Conservation (phyloP, 2,329 filamentous ascomycete genomes). For the Talaromyces albobiverticillius region DNA sequence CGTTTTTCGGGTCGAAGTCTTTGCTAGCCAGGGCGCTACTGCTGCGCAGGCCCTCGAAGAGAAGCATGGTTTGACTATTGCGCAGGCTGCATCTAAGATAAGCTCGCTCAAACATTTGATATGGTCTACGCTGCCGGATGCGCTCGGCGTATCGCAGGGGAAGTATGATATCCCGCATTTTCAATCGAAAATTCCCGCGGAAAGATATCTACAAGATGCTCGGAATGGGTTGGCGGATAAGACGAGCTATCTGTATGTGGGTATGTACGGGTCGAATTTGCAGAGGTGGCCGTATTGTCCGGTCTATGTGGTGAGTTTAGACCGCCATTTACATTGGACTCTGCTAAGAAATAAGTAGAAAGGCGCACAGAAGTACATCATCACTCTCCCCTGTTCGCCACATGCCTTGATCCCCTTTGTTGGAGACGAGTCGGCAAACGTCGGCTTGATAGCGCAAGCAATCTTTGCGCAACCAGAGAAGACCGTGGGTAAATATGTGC, state of each 20-base stretch:
- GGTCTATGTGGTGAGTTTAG: neutral
- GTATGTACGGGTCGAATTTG: neutral
- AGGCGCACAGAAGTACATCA: neutral
- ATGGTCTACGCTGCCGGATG: conserved; percentile 5
- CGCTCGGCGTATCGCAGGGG: neutral
- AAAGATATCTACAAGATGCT: neutral
- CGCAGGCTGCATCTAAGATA: conserved; percentile 1
- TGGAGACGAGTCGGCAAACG: neutral
- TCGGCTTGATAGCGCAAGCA: neutral
- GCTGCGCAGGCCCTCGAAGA: neutral
- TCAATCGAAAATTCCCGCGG: conserved; percentile 1
- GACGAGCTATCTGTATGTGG: conserved; percentile 2
- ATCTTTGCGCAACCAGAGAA: neutral
- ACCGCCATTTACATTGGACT: too few relatives aligned
- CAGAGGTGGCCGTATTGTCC: neutral
- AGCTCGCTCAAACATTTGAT: neutral
- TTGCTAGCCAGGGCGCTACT: neutral
- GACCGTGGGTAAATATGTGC: neutral
- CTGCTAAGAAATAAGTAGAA: neutral
- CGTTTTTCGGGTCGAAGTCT: neutral
- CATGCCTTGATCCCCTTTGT: neutral
- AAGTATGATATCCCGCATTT: conserved; percentile 1
- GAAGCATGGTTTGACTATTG: neutral
- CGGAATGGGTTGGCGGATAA: neutral
- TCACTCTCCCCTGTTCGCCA: neutral